phyloP scores from a whole-genome alignment of 208 protist species.

The Trichomonas tenax region DNA sequence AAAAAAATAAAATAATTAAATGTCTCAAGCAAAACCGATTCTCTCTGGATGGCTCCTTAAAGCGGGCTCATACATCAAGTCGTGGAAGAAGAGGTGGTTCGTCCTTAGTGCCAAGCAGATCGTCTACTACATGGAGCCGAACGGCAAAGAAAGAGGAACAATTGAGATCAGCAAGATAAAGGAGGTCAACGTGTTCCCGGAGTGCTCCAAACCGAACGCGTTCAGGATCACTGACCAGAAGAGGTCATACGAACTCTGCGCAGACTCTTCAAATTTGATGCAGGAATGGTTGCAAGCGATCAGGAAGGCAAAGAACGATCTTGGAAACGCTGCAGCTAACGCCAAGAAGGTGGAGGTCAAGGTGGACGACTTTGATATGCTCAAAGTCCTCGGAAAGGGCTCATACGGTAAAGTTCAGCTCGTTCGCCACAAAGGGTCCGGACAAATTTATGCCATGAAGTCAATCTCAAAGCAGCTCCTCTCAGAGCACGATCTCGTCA shows the following conservation, averaged over 20 bases:
- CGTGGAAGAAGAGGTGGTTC: neutral
- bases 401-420: conserved; percentile 51
- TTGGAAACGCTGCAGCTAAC: neutral
- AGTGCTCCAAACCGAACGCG: neutral
- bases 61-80: neutral
- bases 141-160: neutral
- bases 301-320: neutral
- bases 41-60: neutral
- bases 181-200: neutral
- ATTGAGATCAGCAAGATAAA: neutral
- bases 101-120: neutral
- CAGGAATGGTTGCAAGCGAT: neutral
- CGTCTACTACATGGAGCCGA: neutral
- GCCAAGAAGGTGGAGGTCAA: neutral
- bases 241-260: neutral
- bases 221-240: neutral
- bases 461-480: neutral
- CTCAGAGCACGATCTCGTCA: neutral
- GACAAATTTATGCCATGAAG: conserved; percentile 53
- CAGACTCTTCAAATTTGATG: neutral
- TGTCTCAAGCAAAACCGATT: neutral
- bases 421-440: conserved; percentile 42
- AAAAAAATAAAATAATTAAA: neutral
- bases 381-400: conserved; percentile 54
- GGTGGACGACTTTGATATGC: conserved; percentile 49